Percentiles rank a stretch among this genome's conserved stretches.
These are phyloP conservation scores for Hirsutella rhossiliensis DNA, from an alignment of 2,329 filamentous ascomycete species.

Conservation along the genomic window DNA sequence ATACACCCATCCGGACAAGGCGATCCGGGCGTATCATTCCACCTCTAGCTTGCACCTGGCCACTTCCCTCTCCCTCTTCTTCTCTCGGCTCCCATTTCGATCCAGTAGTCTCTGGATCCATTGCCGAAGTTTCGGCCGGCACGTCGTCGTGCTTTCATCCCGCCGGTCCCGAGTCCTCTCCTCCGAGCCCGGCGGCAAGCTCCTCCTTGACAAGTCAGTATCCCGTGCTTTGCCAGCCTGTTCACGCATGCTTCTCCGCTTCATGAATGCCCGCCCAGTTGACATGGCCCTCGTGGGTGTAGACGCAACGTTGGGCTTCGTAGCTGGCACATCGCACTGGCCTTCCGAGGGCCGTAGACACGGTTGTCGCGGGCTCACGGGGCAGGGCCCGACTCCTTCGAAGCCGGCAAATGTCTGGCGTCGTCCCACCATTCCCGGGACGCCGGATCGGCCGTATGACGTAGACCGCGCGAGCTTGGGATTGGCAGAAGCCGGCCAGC, in stretches of 20 bases:
- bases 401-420: constrained; percentile 7
- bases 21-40: background rate
- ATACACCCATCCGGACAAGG: background rate
- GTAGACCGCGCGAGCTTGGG: constrained; percentile 15
- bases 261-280: constrained; percentile 14
- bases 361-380: constrained; percentile 1
- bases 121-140: constrained; percentile 4
- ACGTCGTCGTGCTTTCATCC: background rate
- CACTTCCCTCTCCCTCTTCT: background rate
- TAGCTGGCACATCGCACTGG: background rate
- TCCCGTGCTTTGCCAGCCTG: constrained; percentile 1
- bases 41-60: background rate
- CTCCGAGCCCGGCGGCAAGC: background rate
- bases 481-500: constrained; percentile 20
- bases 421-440: constrained; percentile 1
- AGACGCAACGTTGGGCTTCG: background rate
- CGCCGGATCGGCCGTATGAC: constrained; percentile 12
- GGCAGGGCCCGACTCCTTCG: constrained; percentile 2
- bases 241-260: constrained; percentile 7
- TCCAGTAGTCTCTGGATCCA: constrained; percentile 8
- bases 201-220: background rate
- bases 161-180: background rate
- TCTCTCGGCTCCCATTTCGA: background rate
- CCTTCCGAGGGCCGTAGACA: background rate
- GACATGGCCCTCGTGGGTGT: constrained; percentile 11